Evolutionary conservation across 2,329 filamentous ascomycete genomes (phyloP).

Genomic region (Colletotrichum sansevieriae): DNA sequence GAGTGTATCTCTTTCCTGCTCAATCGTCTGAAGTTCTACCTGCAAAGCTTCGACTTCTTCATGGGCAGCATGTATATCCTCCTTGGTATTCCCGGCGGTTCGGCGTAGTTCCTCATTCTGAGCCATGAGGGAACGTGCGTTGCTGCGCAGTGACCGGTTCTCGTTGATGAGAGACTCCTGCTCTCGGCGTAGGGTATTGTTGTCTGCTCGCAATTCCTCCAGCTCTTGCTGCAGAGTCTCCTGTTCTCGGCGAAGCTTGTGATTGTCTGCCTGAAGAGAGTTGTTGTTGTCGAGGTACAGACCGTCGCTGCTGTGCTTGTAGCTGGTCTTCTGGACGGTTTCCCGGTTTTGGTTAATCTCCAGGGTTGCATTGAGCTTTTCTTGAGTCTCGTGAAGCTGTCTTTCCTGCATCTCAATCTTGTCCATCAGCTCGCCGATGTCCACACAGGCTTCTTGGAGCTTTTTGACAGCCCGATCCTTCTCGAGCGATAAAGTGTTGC

Average conservation of each 20-base stretch:
- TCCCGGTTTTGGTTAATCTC: conserved; percentile 28
- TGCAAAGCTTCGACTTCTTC: conserved; percentile 57
- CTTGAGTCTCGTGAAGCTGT: conserved; percentile 58
- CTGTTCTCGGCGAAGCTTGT: conserved; percentile 53
- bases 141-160: conserved; percentile 59
- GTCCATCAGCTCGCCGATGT: conserved; percentile 64
- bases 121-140: conserved; percentile 56
- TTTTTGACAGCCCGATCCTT: conserved; percentile 75
- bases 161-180: conserved; percentile 59
- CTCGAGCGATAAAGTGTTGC: conserved; percentile 72
- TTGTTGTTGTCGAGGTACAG: conserved; percentile 58
- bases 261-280: conserved; percentile 56
- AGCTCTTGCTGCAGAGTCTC: conserved; percentile 55
- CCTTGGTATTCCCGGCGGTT: conserved; percentile 55
- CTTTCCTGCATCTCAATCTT: conserved; percentile 57
- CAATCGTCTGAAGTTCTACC: conserved; percentile 54
- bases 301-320: conserved; percentile 54
- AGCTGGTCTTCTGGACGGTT: conserved; percentile 54
- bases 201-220: conserved; percentile 57
- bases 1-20: conserved; percentile 60
- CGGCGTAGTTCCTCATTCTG: conserved; percentile 61
- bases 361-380: conserved; percentile 56
- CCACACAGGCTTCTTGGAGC: conserved; percentile 71
- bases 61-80: conserved; percentile 56
- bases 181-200: conserved; percentile 56